These are phyloP conservation scores for Papilionanthe hybrid DNA, from an alignment of 116 monocot species.

Conservation along the genomic window DNA sequence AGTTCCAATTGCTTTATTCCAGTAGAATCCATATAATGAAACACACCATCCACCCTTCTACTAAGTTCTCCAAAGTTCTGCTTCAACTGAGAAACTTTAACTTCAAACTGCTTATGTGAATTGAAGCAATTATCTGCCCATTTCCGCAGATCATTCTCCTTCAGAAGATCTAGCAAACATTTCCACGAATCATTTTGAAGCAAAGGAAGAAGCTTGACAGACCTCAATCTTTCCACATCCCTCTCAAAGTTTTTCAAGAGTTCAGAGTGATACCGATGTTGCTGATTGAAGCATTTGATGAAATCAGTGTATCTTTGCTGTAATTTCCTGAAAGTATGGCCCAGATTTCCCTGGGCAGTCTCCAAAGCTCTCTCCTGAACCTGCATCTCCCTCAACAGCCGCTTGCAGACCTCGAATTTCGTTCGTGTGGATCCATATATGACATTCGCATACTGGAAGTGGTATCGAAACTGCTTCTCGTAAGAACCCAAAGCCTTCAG, in stretches of 20 bases:
- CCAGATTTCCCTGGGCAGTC: slow-evolving; percentile 74
- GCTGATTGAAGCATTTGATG: slow-evolving; percentile 54
- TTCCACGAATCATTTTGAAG: slow-evolving; percentile 60
- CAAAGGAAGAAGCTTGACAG: slow-evolving; percentile 51
- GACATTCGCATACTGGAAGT: slow-evolving; percentile 67
- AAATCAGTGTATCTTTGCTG: slow-evolving; percentile 73
- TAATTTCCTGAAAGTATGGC: slow-evolving; percentile 49
- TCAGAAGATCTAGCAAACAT: slow-evolving; percentile 87
- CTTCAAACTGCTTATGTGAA: slow-evolving; percentile 83
- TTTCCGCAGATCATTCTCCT: slow-evolving; percentile 70
- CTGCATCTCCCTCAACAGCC: slow-evolving; percentile 70
- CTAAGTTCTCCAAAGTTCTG: slow-evolving; percentile 64
- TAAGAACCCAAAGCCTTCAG: slow-evolving; percentile 84
- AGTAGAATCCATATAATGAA: slow-evolving; percentile 36
- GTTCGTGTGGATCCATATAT: slow-evolving; percentile 33
- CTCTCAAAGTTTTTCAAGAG: slow-evolving; percentile 56
- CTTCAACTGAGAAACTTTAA: slow-evolving; percentile 82
- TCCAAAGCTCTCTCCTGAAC: slow-evolving; percentile 87
- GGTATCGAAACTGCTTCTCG: slow-evolving; percentile 74
- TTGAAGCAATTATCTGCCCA: slow-evolving; percentile 51
- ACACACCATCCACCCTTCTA: slow-evolving; percentile 51
- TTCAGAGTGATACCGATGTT: slow-evolving; percentile 65
- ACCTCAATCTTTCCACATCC: slow-evolving; percentile 70
- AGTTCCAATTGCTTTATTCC: slow-evolving; percentile 52
- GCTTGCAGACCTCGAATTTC: slow-evolving; percentile 69